A percentile compares a stretch with the other conserved stretches of the same genome.
phyloP scores from a whole-genome alignment of 768 basidiomycete genomes.

The Pisolithus sp. region DNA sequence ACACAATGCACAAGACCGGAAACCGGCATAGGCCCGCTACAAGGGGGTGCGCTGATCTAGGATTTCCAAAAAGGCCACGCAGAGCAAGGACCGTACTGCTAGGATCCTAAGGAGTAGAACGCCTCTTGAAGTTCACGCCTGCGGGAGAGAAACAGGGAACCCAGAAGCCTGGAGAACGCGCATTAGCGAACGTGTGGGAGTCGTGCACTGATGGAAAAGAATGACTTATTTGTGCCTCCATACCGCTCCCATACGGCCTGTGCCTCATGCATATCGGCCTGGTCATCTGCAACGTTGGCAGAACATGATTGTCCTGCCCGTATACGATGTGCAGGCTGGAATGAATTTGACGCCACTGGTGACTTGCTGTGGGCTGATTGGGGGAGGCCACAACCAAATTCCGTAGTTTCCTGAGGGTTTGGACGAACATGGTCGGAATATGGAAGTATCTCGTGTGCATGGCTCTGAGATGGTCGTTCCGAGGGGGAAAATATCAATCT shows the following conservation, averaged over 20 bases:
- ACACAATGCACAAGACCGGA: too few relatives aligned
- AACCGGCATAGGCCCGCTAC: too few relatives aligned
- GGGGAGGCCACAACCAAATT: neutral
- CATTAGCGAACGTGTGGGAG: constrained; percentile 4
- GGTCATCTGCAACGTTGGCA: constrained; percentile 1
- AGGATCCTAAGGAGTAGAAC: neutral
- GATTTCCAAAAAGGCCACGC: too few relatives aligned
- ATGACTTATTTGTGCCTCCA: constrained; percentile 57
- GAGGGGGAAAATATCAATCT: constrained; percentile 38
- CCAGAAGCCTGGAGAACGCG: constrained; percentile 43
- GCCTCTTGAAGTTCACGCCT: constrained; percentile 28
- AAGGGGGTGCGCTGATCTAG: too few relatives aligned
- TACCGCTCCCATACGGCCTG: constrained; percentile 51
- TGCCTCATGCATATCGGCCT: constrained; percentile 33
- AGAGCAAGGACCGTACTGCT: neutral
- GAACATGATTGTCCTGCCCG: neutral
- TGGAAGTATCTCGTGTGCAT: neutral
- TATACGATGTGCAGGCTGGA: constrained; percentile 1
- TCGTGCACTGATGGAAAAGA: neutral
- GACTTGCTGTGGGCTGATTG: constrained; percentile 3
- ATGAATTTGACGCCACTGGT: neutral
- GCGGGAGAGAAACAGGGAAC: constrained; percentile 60
- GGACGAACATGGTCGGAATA: neutral
- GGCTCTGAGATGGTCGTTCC: neutral
- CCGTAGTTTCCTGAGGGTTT: neutral